These are phyloP conservation scores for Candida stauntonica DNA, from an alignment of 805 yeast species.

Conservation along the genomic window DNA sequence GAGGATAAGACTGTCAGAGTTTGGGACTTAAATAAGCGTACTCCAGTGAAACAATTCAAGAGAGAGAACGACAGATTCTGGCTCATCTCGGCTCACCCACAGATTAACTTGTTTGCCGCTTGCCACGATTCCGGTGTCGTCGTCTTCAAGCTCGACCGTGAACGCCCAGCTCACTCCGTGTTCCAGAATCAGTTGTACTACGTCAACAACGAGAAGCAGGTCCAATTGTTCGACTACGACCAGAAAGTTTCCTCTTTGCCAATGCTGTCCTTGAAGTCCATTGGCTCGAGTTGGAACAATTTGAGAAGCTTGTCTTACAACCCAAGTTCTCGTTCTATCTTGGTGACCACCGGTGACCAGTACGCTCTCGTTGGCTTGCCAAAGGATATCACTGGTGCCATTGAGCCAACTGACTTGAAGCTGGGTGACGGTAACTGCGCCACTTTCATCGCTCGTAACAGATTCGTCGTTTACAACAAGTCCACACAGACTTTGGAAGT, in stretches of 20 bases:
- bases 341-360: constrained; percentile 72
- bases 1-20: constrained; percentile 95
- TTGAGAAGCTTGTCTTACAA: constrained; percentile 83
- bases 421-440: constrained; percentile 85
- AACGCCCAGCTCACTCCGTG: constrained; percentile 84
- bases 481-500: constrained; percentile 66
- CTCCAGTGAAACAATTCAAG: constrained; percentile 90
- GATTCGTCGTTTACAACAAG: constrained; percentile 79
- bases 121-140: constrained; percentile 97
- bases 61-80: constrained; percentile 94
- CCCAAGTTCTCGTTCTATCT: constrained; percentile 83
- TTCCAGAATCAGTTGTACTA: constrained; percentile 71
- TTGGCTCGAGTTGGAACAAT: constrained; percentile 84
- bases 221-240: constrained; percentile 71
- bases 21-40: constrained; percentile 93
- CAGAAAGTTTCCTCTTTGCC: constrained; percentile 67
- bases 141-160: constrained; percentile 96
- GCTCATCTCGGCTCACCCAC: constrained; percentile 86
- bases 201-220: constrained; percentile 80
- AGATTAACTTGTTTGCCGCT: constrained; percentile 88
- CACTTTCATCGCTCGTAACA: constrained; percentile 87
- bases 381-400: constrained; percentile 86
- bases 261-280: constrained; percentile 74
- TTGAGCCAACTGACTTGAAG: constrained; percentile 78
- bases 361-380: constrained; percentile 79